Conservation (phyloP, 371 early-diverging fungal genomes). For the Conidiobolus incongruus region DNA sequence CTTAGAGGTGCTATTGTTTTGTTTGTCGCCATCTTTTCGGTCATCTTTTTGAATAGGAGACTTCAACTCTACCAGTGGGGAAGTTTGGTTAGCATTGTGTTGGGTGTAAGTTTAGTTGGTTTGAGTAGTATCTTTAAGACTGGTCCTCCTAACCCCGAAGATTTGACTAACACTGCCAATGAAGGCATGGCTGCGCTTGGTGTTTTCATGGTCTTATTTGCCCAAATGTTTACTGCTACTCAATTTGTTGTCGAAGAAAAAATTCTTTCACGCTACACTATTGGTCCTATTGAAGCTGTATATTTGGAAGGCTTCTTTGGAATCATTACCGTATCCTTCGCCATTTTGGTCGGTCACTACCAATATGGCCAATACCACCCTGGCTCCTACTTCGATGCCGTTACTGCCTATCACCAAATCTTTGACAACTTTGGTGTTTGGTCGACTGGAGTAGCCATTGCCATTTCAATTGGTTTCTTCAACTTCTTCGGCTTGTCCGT, state of each 20-base stretch:
- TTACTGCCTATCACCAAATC: conserved; percentile 49
- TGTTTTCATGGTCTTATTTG: conserved; percentile 57
- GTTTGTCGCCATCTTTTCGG: conserved; percentile 71
- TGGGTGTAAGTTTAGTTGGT: conserved; percentile 74
- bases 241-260: conserved; percentile 92
- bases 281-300: conserved; percentile 72
- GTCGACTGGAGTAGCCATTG: conserved; percentile 52
- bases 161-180: conserved; percentile 6
- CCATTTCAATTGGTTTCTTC: conserved; percentile 73
- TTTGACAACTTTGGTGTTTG: conserved; percentile 35
- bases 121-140: conserved; percentile 33
- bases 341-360: conserved; percentile 58
- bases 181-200: conserved; percentile 45
- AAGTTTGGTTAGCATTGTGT: conserved; percentile 49
- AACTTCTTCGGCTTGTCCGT: conserved; percentile 89
- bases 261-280: conserved; percentile 48
- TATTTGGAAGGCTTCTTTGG: conserved; percentile 89
- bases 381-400: conserved; percentile 58
- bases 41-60: conserved; percentile 54
- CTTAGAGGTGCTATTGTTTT: conserved; percentile 85
- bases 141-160: conserved; percentile 6
- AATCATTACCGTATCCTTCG: conserved; percentile 32
- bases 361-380: conserved; percentile 29
- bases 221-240: conserved; percentile 77
- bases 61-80: conserved; percentile 59